Conservation (phyloP, 306 rosid species). For the Dryas octopetala region DNA sequence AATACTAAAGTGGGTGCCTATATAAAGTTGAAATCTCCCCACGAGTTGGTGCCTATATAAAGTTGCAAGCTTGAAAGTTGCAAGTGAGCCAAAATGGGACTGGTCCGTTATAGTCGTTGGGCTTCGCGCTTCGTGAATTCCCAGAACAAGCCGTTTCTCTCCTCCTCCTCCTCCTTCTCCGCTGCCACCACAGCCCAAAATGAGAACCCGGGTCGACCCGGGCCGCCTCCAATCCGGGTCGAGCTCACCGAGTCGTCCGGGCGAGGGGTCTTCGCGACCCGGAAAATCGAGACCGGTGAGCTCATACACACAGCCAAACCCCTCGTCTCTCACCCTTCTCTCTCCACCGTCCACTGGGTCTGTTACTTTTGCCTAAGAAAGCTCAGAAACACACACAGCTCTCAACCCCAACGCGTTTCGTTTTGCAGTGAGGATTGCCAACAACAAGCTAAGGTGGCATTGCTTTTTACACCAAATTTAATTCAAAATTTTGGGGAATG, state of each 20-base stretch:
- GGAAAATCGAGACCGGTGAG: slow-evolving; percentile 65
- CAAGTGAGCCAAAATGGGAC: not conserved
- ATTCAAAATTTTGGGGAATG: not conserved
- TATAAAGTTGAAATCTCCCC: no score
- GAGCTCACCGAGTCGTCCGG: slow-evolving; percentile 64
- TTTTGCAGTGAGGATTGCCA: slow-evolving; percentile 60
- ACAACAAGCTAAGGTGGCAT: slow-evolving; percentile 45
- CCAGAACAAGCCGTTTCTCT: slow-evolving; percentile 13
- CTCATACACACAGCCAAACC: slow-evolving; percentile 80
- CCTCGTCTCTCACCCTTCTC: slow-evolving; percentile 63
- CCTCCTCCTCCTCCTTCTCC: slow-evolving; percentile 22
- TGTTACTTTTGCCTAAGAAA: slow-evolving; percentile 73
- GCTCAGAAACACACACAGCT: slow-evolving; percentile 13
- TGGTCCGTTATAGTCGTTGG: slow-evolving; percentile 35
- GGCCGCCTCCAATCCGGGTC: slow-evolving; percentile 75
- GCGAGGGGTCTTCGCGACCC: slow-evolving; percentile 80
- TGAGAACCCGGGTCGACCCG: slow-evolving; percentile 29
- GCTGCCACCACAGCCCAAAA: slow-evolving; percentile 19
- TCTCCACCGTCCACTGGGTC: slow-evolving; percentile 34
- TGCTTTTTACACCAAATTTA: not conserved
- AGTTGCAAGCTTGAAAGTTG: not conserved
- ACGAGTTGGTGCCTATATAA: no score
- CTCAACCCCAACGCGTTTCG: slow-evolving; percentile 25
- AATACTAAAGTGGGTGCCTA: no score
- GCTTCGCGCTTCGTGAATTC: slow-evolving; percentile 32